Conservation (phyloP, 441 rosid species). For the Theobroma grandiflorum region DNA sequence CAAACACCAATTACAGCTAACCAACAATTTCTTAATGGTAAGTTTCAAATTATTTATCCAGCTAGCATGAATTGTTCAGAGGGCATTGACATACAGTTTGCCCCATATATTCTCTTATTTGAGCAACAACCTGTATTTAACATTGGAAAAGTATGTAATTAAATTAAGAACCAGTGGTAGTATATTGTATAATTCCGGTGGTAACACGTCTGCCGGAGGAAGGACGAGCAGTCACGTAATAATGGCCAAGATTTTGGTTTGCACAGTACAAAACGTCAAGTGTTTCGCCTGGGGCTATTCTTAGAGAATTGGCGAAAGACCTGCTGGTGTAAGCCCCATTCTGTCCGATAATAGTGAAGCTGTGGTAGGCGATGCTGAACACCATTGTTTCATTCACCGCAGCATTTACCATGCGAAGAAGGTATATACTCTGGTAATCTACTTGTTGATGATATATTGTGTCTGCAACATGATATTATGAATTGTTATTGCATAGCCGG, state of each 20-base stretch:
- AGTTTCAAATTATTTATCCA: background rate
- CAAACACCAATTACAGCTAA: background rate
- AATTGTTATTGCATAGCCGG: background rate
- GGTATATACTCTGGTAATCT: conserved; percentile 30
- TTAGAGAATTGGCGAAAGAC: conserved; percentile 27
- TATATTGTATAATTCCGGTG: conserved; percentile 13
- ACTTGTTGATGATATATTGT: conserved; percentile 18
- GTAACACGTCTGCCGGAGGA: background rate
- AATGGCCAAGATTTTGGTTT: conserved; percentile 42
- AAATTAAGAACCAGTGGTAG: background rate
- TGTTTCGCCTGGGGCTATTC: conserved; percentile 38
- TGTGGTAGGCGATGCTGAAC: conserved; percentile 36
- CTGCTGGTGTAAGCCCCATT: conserved; percentile 39
- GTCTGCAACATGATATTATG: background rate
- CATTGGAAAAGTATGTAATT: background rate
- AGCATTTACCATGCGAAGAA: conserved; percentile 39
- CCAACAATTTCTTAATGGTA: background rate
- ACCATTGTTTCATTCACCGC: conserved; percentile 33
- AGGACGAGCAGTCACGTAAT: conserved; percentile 29
- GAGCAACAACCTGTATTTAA: background rate
- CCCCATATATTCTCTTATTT: background rate
- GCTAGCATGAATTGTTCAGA: background rate
- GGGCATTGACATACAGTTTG: background rate
- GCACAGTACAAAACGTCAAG: conserved; percentile 40
- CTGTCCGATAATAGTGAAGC: conserved; percentile 29